Evolutionary conservation across 495 filamentous ascomycete species (phyloP), one percentile per base, ranked within the genome.

Genomic region (Tuber magnatum): DNA sequence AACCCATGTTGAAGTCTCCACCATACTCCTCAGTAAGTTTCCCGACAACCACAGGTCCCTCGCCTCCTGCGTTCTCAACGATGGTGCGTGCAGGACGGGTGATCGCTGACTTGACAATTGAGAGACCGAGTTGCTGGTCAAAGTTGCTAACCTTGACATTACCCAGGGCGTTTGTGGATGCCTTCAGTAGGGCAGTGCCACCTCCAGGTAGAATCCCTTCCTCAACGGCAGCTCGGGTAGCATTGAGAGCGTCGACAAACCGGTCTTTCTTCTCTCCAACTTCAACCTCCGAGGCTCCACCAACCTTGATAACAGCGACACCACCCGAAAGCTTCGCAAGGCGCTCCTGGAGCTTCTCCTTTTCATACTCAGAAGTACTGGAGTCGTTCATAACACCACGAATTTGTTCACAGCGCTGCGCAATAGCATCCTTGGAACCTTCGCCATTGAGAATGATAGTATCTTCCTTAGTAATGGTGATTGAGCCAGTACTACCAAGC

Each of bases 391-490:
- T 97, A 85, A 97, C 93, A 78, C 93, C 94, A 82, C 95, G 94
- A 87, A 99, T 99, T 87, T 98, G 95, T 86, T 99, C 95, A 86
- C 94, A 98, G 82, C 95, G 92, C 87, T 97, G 93, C 77, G 92
- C 87, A 82, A 99, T 95, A 73, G 88, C 85, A 83, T 99, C 95
- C 88, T 98, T 98, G 89, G 86, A 92, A 75, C 95, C 95, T 82
- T 98, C 95, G 71, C 95, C 95, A 85, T 99, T 99, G 75, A 99
- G 90, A 83, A 99, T 90, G 85, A 99, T 97, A 82, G 95, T 99
- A 85, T 99, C 95, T 86, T 99, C 95, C 89, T 99, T 99, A 82
- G 96, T 99, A 86, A 99, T 98, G 84, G 95, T 97, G 88, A 99
- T 97, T 75, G 94, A 93, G 79, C 95, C 95, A 78, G 94, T 97